Evolutionary conservation across 2,329 filamentous ascomycete species (phyloP).

Genomic region (Teratosphaeria gauchensis): DNA sequence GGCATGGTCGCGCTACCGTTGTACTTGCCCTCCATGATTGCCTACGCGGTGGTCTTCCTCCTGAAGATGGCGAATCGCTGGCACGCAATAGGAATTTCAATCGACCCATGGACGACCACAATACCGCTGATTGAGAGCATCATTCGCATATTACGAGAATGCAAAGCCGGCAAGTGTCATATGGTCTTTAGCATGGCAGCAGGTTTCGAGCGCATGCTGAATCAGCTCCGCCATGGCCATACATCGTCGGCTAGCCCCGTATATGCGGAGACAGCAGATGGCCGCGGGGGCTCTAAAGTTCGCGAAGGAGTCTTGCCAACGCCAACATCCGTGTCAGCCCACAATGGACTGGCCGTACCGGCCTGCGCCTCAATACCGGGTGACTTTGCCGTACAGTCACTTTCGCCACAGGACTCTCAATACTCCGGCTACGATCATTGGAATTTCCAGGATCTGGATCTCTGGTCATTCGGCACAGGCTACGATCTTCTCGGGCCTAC

Average conservation of each 20-base stretch:
- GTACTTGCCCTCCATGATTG: conserved; percentile 9
- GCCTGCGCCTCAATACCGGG: background rate
- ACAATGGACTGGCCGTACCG: background rate
- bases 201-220: conserved; percentile 9
- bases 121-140: conserved; percentile 7
- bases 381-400: background rate
- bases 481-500: conserved; percentile 8
- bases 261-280: background rate
- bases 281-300: background rate
- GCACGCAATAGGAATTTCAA: conserved; percentile 6
- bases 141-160: conserved; percentile 3
- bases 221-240: conserved; percentile 2
- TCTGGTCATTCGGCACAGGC: conserved; percentile 8
- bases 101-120: conserved; percentile 4
- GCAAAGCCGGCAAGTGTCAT: conserved; percentile 9
- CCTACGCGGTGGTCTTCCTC: conserved; percentile 9
- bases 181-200: conserved; percentile 11
- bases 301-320: background rate
- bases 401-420: background rate
- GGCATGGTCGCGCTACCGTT: conserved; percentile 8
- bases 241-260: background rate
- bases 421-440: conserved; percentile 2
- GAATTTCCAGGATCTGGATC: conserved; percentile 7
- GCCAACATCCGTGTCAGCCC: background rate
- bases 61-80: conserved; percentile 6